Percentiles rank a stretch among this genome's conserved stretches.
phyloP scores from a whole-genome alignment of 805 yeast genomes.

The Candida cerambycidarum region DNA sequence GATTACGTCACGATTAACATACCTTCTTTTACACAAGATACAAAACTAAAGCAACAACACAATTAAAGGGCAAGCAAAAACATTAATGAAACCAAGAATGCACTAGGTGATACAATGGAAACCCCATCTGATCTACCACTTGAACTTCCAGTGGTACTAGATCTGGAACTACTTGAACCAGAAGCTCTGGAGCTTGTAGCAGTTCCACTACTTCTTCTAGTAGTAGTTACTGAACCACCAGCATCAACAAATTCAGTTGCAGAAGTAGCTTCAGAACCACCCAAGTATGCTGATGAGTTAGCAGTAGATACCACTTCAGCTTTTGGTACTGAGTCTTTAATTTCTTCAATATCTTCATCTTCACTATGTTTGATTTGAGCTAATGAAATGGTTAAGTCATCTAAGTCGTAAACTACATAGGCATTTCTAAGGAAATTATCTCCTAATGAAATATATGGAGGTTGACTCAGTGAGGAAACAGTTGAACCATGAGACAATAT shows the following conservation, averaged over 20 bases:
- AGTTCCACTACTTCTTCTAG: background rate
- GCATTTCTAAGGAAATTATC: constrained; percentile 64
- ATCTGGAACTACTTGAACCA: background rate
- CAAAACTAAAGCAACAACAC: too few relatives aligned
- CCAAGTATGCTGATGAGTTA: constrained; percentile 35
- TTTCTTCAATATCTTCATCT: constrained; percentile 45
- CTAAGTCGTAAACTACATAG: constrained; percentile 65
- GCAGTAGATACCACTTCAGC: constrained; percentile 48
- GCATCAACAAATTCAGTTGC: background rate
- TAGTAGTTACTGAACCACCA: background rate
- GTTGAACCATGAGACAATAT: too few relatives aligned
- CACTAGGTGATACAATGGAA: too few relatives aligned
- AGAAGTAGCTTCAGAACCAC: constrained; percentile 10
- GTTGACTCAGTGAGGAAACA: too few relatives aligned
- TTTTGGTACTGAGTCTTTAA: constrained; percentile 27
- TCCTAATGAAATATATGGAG: constrained; percentile 49
- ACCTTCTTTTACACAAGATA: too few relatives aligned
- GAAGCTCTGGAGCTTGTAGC: background rate
- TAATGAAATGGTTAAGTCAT: constrained; percentile 53
- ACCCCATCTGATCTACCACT: too few relatives aligned
- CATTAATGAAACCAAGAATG: background rate
- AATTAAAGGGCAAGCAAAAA: too few relatives aligned
- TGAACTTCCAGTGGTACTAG: background rate
- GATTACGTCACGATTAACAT: too few relatives aligned
- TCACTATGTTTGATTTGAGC: constrained; percentile 34